Evolutionary conservation across 139 green algal species (phyloP), one percentile per base, ranked within the genome.

Genomic region (Dunaliella primolecta): DNA sequence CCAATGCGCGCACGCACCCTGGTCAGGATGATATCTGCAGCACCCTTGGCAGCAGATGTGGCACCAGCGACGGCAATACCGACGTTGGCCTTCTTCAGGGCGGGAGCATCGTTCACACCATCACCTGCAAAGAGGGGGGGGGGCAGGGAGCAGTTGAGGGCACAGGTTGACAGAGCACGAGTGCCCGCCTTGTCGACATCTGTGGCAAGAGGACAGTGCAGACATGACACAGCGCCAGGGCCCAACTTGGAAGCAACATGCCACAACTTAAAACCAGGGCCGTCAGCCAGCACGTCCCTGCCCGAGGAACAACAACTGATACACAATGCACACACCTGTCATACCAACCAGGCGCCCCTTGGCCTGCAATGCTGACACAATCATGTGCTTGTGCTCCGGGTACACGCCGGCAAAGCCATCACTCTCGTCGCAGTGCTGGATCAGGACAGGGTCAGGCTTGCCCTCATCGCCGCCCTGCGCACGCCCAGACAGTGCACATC

Each of bases 61-160:
- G 87, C 85, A 37, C 89, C 90, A 0, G 87, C 89, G 29, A 97
- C 94, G 27, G 95, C 95, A 82, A 99, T 96, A 81, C 96, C 96
- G 1, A 99, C 96, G 84, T 99, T 93, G 20, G 95, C 96, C 87
- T 96, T 96, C 92, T 99, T 99, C 29, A 99, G 91, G 0, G 96
- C 96, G 35, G 96, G 96, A 1, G 96, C 96, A 78, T 99, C 96
- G 87, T 99, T 99, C n/a, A 99, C 96, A 75, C 78, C 78, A 36
- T 83, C 78, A 75, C 78, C 94, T n/a, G 94, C 96, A 93, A 98
- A 97, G 92, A n/a, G n/a, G n/a, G n/a, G n/a, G n/a, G n/a, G n/a
- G n/a, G n/a, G n/a, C n/a, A n/a, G n/a, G n/a, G n/a, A n/a, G n/a
- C n/a, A n/a, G n/a, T n/a, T n/a, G n/a, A n/a, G n/a, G n/a, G n/a